Evolutionary conservation across 306 rosid genomes (phyloP).

Genomic region (Gastrolobium bilobum): DNA sequence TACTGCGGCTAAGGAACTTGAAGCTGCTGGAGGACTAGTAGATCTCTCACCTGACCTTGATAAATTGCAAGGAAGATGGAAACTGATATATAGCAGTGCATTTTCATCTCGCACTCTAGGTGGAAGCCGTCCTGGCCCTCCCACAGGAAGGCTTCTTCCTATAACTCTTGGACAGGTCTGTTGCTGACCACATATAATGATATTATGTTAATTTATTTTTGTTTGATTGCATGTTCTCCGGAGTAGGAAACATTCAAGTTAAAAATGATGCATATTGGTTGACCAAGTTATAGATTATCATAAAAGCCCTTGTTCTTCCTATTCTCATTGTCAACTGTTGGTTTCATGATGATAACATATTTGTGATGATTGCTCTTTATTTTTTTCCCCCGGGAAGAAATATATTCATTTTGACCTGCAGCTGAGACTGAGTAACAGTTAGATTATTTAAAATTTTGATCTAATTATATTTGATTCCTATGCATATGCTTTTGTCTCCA

Average conservation of each 20-base stretch:
- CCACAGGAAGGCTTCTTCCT: conserved; percentile 88
- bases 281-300: background rate
- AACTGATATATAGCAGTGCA: conserved; percentile 89
- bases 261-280: background rate
- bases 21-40: conserved; percentile 75
- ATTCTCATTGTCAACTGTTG: background rate
- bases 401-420: background rate
- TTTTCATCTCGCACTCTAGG: conserved; percentile 90
- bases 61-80: conserved; percentile 96
- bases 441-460: background rate
- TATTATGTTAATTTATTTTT: background rate
- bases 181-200: background rate
- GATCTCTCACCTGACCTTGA: conserved; percentile 76
- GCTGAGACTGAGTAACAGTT: conserved; percentile 18
- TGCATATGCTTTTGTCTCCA: background rate
- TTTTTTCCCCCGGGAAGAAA: background rate
- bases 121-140: conserved; percentile 98
- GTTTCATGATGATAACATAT: conserved; percentile 16
- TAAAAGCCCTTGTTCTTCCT: background rate
- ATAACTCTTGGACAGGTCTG: conserved; percentile 93
- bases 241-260: conserved; percentile 9
- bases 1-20: conserved; percentile 86
- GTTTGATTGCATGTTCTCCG: background rate
- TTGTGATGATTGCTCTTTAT: background rate
- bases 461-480: conserved; percentile 2